Conservation (phyloP, 345 rosid species). For the Eucalyptus curtisii region DNA sequence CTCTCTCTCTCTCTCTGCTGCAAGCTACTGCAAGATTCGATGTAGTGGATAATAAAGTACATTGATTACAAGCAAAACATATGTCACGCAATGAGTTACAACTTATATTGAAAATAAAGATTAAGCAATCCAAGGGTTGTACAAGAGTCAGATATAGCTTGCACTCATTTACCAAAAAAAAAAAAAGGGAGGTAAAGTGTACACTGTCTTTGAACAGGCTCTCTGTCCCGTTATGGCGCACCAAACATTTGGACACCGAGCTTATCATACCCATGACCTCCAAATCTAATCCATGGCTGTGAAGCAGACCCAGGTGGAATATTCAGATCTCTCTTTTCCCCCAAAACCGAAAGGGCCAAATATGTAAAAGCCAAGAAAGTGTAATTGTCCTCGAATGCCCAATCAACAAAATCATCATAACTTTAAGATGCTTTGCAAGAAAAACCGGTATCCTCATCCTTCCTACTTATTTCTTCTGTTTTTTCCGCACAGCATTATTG, state of each 20-base stretch:
- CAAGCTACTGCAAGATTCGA: no score
- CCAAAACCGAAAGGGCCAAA: neutral
- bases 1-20: no score
- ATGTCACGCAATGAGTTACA: neutral
- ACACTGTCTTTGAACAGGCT: neutral
- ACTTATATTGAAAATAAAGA: neutral
- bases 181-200: neutral
- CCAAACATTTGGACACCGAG: neutral
- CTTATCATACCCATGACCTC: neutral
- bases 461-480: neutral
- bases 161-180: neutral
- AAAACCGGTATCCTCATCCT: neutral
- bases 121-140: neutral
- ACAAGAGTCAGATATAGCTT: neutral
- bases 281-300: neutral
- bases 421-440: neutral
- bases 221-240: neutral
- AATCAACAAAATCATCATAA: neutral
- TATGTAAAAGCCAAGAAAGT: neutral
- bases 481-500: neutral
- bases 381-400: neutral
- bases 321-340: neutral
- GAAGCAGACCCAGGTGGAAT: neutral
- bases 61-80: neutral
- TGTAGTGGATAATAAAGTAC: no score